A percentile compares a stretch with the other conserved stretches of the same genome.
These are phyloP conservation scores for Ascomycota sp. DNA, from an alignment of 2,329 filamentous ascomycete species.

Conservation along the genomic window DNA sequence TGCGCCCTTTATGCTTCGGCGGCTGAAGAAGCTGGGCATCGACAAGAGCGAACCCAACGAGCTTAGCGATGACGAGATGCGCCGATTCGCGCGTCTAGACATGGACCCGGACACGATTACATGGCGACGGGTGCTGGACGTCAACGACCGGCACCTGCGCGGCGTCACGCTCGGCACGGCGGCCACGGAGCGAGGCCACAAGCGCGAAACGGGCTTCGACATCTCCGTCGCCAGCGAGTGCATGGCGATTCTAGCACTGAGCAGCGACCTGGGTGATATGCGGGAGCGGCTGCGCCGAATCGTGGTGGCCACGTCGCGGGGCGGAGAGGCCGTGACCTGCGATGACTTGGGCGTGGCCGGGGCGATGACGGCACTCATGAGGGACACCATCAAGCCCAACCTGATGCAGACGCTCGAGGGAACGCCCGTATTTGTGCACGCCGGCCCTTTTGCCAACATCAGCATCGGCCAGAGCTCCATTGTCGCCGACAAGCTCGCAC, in stretches of 20 bases:
- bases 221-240: slow-evolving; percentile 95
- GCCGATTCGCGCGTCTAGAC: slow-evolving; percentile 75
- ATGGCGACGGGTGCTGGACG: slow-evolving; percentile 87
- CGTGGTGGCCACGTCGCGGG: slow-evolving; percentile 76
- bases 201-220: slow-evolving; percentile 81
- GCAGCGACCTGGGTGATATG: slow-evolving; percentile 73
- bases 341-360: slow-evolving; percentile 89
- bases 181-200: slow-evolving; percentile 74
- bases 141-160: slow-evolving; percentile 87
- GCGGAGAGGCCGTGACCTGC: slow-evolving; percentile 81
- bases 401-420: slow-evolving; percentile 96
- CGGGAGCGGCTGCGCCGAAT: slow-evolving; percentile 83
- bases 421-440: slow-evolving; percentile 92
- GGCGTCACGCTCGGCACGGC: slow-evolving; percentile 78
- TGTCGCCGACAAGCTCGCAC: slow-evolving; percentile 79
- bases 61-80: slow-evolving; percentile 75
- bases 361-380: slow-evolving; percentile 85
- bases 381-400: slow-evolving; percentile 96
- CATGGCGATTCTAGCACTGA: slow-evolving; percentile 93
- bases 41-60: slow-evolving; percentile 86
- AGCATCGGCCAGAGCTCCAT: slow-evolving; percentile 93
- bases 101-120: slow-evolving; percentile 96
- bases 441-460: slow-evolving; percentile 95
- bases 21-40: slow-evolving; percentile 88
- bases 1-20: slow-evolving; percentile 74